Evolutionary conservation across 2,329 filamentous ascomycete species (phyloP).

Genomic region (Sclerotinia subarctica): DNA sequence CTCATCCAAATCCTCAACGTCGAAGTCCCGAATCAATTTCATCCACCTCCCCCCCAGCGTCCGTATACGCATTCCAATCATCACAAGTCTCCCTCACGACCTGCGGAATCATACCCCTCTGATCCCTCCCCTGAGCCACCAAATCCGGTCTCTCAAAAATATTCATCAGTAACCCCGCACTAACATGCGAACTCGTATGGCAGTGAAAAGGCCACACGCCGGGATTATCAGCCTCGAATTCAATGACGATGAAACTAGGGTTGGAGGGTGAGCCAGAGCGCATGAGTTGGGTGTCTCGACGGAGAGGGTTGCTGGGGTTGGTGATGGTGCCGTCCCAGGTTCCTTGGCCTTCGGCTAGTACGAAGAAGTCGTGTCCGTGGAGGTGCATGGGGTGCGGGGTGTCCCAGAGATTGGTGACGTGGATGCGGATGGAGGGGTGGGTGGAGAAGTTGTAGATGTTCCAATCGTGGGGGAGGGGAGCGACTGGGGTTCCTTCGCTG

Average conservation of each 20-base stretch:
- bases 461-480: conserved; percentile 45
- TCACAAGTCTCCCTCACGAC: conserved; percentile 50
- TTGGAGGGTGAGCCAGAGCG: conserved; percentile 36
- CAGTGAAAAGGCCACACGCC: conserved; percentile 52
- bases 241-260: conserved; percentile 42
- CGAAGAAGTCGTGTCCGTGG: conserved; percentile 69
- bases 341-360: conserved; percentile 52
- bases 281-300: conserved; percentile 51
- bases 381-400: conserved; percentile 62
- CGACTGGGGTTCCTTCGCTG: conserved; percentile 48
- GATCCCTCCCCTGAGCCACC: conserved; percentile 32
- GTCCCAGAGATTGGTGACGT: conserved; percentile 42
- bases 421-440: not conserved
- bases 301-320: conserved; percentile 48
- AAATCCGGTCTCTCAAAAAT: conserved; percentile 39
- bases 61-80: conserved; percentile 51
- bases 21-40: conserved; percentile 51
- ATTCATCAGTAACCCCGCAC: conserved; percentile 41
- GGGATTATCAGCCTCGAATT: conserved; percentile 50
- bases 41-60: conserved; percentile 43
- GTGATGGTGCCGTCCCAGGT: conserved; percentile 35
- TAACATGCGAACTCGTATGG: conserved; percentile 50
- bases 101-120: conserved; percentile 43
- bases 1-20: not conserved
- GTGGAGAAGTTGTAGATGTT: conserved; percentile 50